Evolutionary conservation across 371 early-diverging fungal genomes (phyloP), one percentile per base, ranked within the genome.

Genomic region (Nematocida parisii): DNA sequence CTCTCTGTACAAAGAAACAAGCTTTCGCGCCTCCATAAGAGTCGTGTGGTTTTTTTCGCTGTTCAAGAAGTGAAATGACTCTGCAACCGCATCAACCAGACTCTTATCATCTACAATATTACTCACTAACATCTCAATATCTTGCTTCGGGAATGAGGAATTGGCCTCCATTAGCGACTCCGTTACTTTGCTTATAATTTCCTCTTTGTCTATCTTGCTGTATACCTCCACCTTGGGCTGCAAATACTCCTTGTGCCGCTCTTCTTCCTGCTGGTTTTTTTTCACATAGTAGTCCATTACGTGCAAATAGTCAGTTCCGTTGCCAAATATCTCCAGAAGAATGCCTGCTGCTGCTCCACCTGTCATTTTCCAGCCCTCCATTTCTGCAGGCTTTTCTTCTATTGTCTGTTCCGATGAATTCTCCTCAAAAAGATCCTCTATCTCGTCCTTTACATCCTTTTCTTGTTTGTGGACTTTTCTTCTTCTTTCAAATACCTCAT

Each of bases 401-500:
- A 13, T 22, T 18, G 50, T 57, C 18, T 75, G 33, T 0, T 75
- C 75, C 4, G 75, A 52, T 42, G 75, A 46, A 24, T 18, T 33
- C 27, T 67, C 68, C n/a, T 61, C 75, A 55, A 75, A 75, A n/a
- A 75, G 55, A n/a, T 75, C 75, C 39, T 75, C 75, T 56, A 75
- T 75, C 39, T 75, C 75, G 47, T 75, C 75, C 68, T 75, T 75
- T 52, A 50, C 55, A 15, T 66, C 39, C 20, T 24, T 75, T 11
- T 75, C 75, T 45, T 75, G 70, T 45, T 45, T 66, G 50, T 75
- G 75, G 22, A 75, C 75, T 75, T 75, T 75, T 68, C 75, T 66
- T 67, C 75, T 64, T 67, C 75, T 64, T 52, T 75, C 75, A 75
- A 75, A 68, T n/a, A 75, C 54, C 46, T 75, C 75, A 24, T 75